Percentiles rank a stretch among this genome's conserved stretches.
Evolutionary conservation across 257 asterid species (phyloP).

Genomic region (Lantana camara): DNA sequence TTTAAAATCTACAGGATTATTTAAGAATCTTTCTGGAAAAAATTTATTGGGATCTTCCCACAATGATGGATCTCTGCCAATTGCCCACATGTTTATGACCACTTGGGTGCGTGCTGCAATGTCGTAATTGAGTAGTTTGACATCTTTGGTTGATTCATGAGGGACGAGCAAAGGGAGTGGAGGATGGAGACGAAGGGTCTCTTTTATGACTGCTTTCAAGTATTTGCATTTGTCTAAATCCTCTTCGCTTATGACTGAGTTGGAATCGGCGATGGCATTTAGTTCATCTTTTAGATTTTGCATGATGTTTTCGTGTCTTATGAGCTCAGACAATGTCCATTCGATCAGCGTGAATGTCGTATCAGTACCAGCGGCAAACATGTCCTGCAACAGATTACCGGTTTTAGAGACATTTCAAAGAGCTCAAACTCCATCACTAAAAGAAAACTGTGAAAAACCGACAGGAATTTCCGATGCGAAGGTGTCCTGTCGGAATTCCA

Average conservation of each 20-base stretch:
- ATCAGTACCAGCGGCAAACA: constrained; percentile 63
- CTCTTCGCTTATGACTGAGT: constrained; percentile 37
- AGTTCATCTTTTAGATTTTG: constrained; percentile 39
- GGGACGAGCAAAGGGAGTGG: constrained; percentile 58
- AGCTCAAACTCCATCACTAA: no score
- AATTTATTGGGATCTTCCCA: constrained; percentile 42
- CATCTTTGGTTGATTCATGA: constrained; percentile 45
- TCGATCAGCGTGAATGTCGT: constrained; percentile 48
- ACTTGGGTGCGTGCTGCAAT: constrained; percentile 43
- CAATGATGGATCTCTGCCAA: constrained; percentile 45
- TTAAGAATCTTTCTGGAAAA: constrained; percentile 41
- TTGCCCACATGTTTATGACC: constrained; percentile 50
- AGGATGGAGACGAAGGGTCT: constrained; percentile 49
- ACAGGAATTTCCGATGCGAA: no score
- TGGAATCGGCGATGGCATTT: constrained; percentile 23
- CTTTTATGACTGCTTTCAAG: constrained; percentile 45
- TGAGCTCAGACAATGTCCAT: constrained; percentile 55
- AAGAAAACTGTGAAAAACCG: no score
- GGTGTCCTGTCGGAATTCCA: no score
- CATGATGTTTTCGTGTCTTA: constrained; percentile 32
- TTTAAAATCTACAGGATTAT: constrained; percentile 32
- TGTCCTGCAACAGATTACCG: constrained; percentile 40
- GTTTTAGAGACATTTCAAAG: not conserved
- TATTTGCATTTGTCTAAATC: constrained; percentile 40
- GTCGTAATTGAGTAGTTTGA: constrained; percentile 37